phyloP scores from a whole-genome alignment of 2,329 filamentous ascomycete genomes.

The Aspergillus sp. region DNA sequence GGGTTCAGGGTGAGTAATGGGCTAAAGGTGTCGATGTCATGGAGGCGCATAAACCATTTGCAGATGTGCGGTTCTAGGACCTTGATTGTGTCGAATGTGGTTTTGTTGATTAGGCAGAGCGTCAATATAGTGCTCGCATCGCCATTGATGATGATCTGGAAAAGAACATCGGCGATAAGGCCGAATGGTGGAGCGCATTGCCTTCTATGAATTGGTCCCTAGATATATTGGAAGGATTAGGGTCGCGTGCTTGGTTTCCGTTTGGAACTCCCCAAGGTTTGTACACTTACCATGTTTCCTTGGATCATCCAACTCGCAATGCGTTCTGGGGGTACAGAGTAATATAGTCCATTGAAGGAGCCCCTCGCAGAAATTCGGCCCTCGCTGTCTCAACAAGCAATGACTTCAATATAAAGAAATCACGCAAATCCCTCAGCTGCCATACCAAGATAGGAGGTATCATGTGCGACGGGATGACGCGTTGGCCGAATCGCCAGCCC shows the following conservation, averaged over 20 bases:
- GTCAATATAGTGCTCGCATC: constrained; percentile 22
- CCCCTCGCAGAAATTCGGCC: neutral
- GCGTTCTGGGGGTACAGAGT: constrained; percentile 6
- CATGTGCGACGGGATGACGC: constrained; percentile 24
- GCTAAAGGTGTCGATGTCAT: constrained; percentile 60
- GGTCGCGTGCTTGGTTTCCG: constrained; percentile 5
- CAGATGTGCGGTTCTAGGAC: constrained; percentile 28
- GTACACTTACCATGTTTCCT: constrained; percentile 3
- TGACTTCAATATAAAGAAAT: constrained; percentile 10
- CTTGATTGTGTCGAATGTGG: constrained; percentile 28
- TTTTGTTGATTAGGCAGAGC: constrained; percentile 27
- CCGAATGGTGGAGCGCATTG: constrained; percentile 20
- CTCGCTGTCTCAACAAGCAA: constrained; percentile 9
- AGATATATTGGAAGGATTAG: constrained; percentile 8
- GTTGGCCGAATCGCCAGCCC: constrained; percentile 17
- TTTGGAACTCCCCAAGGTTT: neutral
- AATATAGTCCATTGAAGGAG: constrained; percentile 13
- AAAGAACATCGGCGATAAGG: constrained; percentile 28
- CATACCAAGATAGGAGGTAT: constrained; percentile 8
- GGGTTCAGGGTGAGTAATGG: constrained; percentile 49
- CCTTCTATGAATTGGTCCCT: constrained; percentile 14
- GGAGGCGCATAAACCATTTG: constrained; percentile 30
- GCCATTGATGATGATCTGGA: constrained; percentile 29
- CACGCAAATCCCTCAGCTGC: neutral
- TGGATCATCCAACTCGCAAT: constrained; percentile 5